Percentiles rank a stretch among this genome's conserved stretches.
Evolutionary conservation across 345 rosid species (phyloP).

Genomic region (Punica granatum): DNA sequence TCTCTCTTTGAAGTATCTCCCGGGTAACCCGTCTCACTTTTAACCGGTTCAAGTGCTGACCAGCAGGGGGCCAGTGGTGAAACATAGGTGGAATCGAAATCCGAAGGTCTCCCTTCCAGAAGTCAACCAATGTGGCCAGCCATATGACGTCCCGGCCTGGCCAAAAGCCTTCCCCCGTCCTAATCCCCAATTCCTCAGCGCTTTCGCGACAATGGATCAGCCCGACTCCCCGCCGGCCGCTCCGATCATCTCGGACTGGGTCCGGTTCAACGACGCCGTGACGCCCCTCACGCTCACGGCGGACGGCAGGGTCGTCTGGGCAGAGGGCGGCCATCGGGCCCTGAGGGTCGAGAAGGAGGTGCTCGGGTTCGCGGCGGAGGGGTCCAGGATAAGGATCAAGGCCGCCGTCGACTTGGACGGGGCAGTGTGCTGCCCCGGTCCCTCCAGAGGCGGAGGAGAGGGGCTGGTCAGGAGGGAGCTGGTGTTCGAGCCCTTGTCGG

Average conservation of each 20-base stretch:
- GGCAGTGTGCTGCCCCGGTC: conserved; percentile 42
- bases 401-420: conserved; percentile 30
- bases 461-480: conserved; percentile 54
- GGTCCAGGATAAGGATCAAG: conserved; percentile 44
- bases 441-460: conserved; percentile 22
- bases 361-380: conserved; percentile 58
- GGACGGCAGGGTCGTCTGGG: conserved; percentile 55
- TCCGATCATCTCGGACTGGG: conserved; percentile 34
- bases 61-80: background rate
- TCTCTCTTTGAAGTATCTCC: too few relatives aligned
- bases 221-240: conserved; percentile 8
- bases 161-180: background rate
- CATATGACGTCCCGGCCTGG: too few relatives aligned
- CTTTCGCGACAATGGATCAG: conserved; percentile 12
- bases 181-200: background rate
- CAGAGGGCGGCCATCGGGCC: conserved; percentile 28
- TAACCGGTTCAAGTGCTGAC: background rate
- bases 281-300: conserved; percentile 37
- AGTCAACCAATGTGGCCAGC: background rate
- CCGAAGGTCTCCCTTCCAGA: background rate
- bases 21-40: too few relatives aligned
- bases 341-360: conserved; percentile 47
- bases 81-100: background rate
- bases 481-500: conserved; percentile 58
- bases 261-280: conserved; percentile 30